Evolutionary conservation across 2,329 filamentous ascomycete species (phyloP).

Genomic region (Monosporascus sp.): DNA sequence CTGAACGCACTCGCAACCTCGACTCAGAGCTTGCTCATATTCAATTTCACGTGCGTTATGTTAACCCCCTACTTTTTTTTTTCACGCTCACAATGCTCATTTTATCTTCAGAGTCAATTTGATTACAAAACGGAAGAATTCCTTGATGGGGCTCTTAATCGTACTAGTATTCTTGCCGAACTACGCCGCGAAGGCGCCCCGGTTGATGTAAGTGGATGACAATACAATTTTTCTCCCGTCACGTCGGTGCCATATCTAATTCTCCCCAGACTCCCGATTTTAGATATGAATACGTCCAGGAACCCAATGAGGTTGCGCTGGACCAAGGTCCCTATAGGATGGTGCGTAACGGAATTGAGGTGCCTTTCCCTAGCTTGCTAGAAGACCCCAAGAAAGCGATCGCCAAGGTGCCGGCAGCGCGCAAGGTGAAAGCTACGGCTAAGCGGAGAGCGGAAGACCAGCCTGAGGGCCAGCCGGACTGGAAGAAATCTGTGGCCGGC

Average conservation of each 20-base stretch:
- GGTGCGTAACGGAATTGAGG: conserved; percentile 23
- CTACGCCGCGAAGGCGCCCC: conserved; percentile 20
- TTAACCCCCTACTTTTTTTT: conserved; percentile 1
- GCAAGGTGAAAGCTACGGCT: conserved; percentile 27
- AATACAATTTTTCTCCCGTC: not conserved
- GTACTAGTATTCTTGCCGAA: conserved; percentile 20
- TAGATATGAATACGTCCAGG: conserved; percentile 20
- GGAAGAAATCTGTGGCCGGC: conserved; percentile 41
- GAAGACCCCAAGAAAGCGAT: conserved; percentile 31
- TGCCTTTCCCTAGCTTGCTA: conserved; percentile 26
- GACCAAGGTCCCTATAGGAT: conserved; percentile 22
- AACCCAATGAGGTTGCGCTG: conserved; percentile 15
- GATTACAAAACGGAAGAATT: conserved; percentile 24
- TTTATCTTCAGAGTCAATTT: conserved; percentile 19
- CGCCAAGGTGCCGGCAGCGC: conserved; percentile 23
- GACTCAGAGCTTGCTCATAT: conserved; percentile 35
- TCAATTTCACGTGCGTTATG: conserved; percentile 33
- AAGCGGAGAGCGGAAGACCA: conserved; percentile 50
- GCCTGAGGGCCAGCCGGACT: conserved; percentile 43
- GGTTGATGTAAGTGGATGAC: conserved; percentile 20
- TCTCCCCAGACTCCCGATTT: conserved; percentile 19
- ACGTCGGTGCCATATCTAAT: conserved; percentile 8
- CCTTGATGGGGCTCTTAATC: conserved; percentile 23
- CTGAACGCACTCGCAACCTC: conserved; percentile 27
- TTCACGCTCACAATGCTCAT: conserved; percentile 12